phyloP scores from a whole-genome alignment of 2,329 filamentous ascomycete species.

The Botrytis byssoidea region DNA sequence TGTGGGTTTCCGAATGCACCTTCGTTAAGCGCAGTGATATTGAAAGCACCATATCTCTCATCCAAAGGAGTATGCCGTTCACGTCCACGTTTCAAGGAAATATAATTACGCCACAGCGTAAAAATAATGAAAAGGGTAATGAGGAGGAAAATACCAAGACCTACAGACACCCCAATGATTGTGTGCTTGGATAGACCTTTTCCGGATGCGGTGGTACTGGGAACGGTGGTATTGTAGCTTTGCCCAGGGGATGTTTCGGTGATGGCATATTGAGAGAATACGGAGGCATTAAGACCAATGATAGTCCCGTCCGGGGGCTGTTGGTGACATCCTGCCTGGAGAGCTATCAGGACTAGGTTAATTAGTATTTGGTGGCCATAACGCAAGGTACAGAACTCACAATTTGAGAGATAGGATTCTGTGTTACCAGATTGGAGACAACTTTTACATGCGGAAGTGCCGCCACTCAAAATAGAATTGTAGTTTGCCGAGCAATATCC shows the following conservation, averaged over 20 bases:
- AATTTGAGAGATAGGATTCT: slow-evolving; percentile 29
- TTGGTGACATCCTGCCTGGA: slow-evolving; percentile 34
- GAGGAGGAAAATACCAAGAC: slow-evolving; percentile 24
- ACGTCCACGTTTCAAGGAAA: neutral
- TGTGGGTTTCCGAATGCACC: slow-evolving; percentile 8
- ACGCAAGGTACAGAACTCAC: slow-evolving; percentile 19
- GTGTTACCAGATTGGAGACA: slow-evolving; percentile 23
- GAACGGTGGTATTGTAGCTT: slow-evolving; percentile 18
- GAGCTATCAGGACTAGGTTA: neutral
- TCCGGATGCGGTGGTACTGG: slow-evolving; percentile 19
- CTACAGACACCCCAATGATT: slow-evolving; percentile 35
- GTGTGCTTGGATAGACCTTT: slow-evolving; percentile 26
- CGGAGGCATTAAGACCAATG: slow-evolving; percentile 31
- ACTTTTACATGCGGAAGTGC: slow-evolving; percentile 19
- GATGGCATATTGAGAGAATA: slow-evolving; percentile 33
- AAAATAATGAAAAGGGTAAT: slow-evolving; percentile 10
- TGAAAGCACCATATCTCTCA: slow-evolving; percentile 12
- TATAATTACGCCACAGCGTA: neutral
- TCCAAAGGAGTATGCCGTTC: slow-evolving; percentile 2
- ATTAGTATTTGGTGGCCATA: neutral
- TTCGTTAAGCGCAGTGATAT: slow-evolving; percentile 17
- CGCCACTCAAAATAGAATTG: slow-evolving; percentile 25
- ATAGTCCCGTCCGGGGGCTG: slow-evolving; percentile 26
- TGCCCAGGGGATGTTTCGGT: slow-evolving; percentile 28
- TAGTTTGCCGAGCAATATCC: slow-evolving; percentile 34